A percentile compares a stretch with the other conserved stretches of the same genome.
Conservation (phyloP, 23 red algal species). For the Gracilaria domingensis region DNA sequence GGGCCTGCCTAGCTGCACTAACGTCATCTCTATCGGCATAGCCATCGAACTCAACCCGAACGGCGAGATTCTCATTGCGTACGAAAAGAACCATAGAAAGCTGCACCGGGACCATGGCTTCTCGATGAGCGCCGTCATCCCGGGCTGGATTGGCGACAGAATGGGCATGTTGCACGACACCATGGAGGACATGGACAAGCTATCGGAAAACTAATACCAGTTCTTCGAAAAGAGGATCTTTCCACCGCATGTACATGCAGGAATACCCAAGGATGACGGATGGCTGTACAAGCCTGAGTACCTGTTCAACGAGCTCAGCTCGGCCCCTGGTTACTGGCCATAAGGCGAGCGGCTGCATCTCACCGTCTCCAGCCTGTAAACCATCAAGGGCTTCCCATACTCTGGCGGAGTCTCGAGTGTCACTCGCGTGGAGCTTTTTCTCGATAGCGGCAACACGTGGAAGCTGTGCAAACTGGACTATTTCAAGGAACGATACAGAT, state of each 20-base stretch:
- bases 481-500: constrained; percentile 75
- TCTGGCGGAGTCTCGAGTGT: constrained; percentile 91
- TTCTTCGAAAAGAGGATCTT: constrained; percentile 95
- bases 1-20: constrained; percentile 86
- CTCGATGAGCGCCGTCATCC: constrained; percentile 91
- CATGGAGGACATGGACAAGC: constrained; percentile 79
- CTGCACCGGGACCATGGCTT: constrained; percentile 94
- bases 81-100: constrained; percentile 83
- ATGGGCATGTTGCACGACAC: constrained; percentile 96
- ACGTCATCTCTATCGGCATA: constrained; percentile 90
- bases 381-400: constrained; percentile 92
- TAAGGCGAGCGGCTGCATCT: constrained; percentile 89
- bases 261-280: constrained; percentile 86
- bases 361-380: constrained; percentile 77
- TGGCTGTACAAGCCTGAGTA: constrained; percentile 97
- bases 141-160: constrained; percentile 96
- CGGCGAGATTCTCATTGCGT: constrained; percentile 93
- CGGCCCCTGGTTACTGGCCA: constrained; percentile 80
- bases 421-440: constrained; percentile 90
- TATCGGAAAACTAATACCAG: constrained; percentile 88
- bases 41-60: constrained; percentile 83
- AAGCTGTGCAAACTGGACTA: constrained; percentile 72
- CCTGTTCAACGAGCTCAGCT: constrained; percentile 96
- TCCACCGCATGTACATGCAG: constrained; percentile 91
- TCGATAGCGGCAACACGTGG: constrained; percentile 92